phyloP scores from a whole-genome alignment of 2,329 filamentous ascomycete genomes.

The Paecilomyces niveus region DNA sequence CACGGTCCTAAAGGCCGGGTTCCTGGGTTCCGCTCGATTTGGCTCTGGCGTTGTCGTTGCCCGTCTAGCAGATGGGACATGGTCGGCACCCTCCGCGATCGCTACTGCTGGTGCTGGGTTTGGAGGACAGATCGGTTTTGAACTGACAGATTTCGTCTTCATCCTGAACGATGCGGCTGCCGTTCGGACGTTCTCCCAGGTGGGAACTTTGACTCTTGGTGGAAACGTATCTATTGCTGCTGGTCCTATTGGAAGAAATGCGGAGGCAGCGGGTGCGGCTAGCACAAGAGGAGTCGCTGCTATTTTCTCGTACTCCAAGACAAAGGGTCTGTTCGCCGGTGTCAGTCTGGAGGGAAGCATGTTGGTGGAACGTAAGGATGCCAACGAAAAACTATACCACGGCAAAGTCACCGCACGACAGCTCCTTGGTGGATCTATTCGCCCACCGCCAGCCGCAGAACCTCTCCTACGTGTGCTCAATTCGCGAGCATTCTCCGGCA shows the following conservation, averaged over 20 bases:
- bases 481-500: slow-evolving; percentile 73
- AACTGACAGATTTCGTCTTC: slow-evolving; percentile 72
- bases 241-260: slow-evolving; percentile 87
- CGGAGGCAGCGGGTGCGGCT: slow-evolving; percentile 89
- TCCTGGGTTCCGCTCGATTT: slow-evolving; percentile 44
- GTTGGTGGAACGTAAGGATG: slow-evolving; percentile 89
- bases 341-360: slow-evolving; percentile 90
- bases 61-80: slow-evolving; percentile 41
- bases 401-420: slow-evolving; percentile 72
- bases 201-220: slow-evolving; percentile 83
- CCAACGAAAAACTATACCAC: slow-evolving; percentile 93
- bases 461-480: slow-evolving; percentile 80
- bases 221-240: slow-evolving; percentile 96
- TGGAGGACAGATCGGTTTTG: slow-evolving; percentile 46
- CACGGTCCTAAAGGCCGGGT: slow-evolving; percentile 44
- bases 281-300: slow-evolving; percentile 83
- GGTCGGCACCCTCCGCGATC: slow-evolving; percentile 45
- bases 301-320: slow-evolving; percentile 96
- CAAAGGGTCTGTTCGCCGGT: slow-evolving; percentile 92
- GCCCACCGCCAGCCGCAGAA: slow-evolving; percentile 72
- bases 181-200: slow-evolving; percentile 89
- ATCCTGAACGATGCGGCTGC: slow-evolving; percentile 88
- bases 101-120: slow-evolving; percentile 43
- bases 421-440: slow-evolving; percentile 70
- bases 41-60: slow-evolving; percentile 45